Evolutionary conservation across 2,329 filamentous ascomycete genomes (phyloP).

Genomic region (Tolypocladium amazonense): DNA sequence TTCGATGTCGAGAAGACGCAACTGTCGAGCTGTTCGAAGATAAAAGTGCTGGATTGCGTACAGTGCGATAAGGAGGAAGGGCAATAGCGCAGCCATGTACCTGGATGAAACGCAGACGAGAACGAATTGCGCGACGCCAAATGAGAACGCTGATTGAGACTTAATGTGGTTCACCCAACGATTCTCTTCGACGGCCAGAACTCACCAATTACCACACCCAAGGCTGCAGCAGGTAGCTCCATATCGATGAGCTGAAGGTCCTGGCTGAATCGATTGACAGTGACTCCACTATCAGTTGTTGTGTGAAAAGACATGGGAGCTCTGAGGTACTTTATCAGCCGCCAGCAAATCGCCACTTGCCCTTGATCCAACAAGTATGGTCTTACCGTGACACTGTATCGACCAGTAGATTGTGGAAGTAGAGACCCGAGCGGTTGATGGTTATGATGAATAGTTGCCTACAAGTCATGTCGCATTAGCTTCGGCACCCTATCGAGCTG

Average conservation of each 20-base stretch:
- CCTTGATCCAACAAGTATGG: not conserved
- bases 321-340: not conserved
- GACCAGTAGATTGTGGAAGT: not conserved
- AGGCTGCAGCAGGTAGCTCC: slow-evolving; percentile 18
- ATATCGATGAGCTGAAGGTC: slow-evolving; percentile 27
- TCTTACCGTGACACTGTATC: not conserved
- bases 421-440: not conserved
- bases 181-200: not conserved
- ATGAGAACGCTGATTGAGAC: not conserved
- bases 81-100: slow-evolving; percentile 37
- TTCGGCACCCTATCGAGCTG: not conserved
- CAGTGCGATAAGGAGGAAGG: slow-evolving; percentile 30
- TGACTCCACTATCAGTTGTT: slow-evolving; percentile 20
- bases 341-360: not conserved
- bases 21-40: slow-evolving; percentile 46
- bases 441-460: not conserved
- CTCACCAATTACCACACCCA: slow-evolving; percentile 8
- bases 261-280: slow-evolving; percentile 27
- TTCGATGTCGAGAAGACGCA: slow-evolving; percentile 48
- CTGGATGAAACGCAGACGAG: slow-evolving; percentile 22
- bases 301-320: slow-evolving; percentile 24
- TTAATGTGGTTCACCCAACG: not conserved
- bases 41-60: slow-evolving; percentile 45
- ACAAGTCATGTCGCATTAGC: not conserved
- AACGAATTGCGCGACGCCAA: slow-evolving; percentile 1